Evolutionary conservation across 2,329 filamentous ascomycete genomes (phyloP), one percentile per base, ranked within the genome.

Genomic region (Cercospora sesami): DNA sequence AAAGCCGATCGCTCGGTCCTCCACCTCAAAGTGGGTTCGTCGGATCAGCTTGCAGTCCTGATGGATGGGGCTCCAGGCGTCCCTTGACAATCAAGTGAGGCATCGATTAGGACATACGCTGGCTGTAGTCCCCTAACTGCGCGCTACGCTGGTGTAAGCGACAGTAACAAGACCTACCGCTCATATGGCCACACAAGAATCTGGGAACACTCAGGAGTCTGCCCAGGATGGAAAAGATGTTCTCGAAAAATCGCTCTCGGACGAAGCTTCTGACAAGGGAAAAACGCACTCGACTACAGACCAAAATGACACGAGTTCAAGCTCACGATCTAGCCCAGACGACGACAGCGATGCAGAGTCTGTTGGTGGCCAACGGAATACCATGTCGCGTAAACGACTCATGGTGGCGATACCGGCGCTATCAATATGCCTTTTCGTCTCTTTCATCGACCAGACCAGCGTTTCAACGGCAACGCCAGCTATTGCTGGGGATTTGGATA

Each of bases 401-500:
- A 66, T 86, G n/a, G 70, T 82, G 36, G 85, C 87, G 42, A 86
- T 88, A 66, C 76, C 77, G 1, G 68, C 68, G 16, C 67, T 71
- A 26, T 64, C 66, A 21, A 8, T 65, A 10, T 64, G 65, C 21
- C 48, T 70, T 4, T 45, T 64, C 14, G 63, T 68, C 45, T 70
- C 65, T 45, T 70, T 70, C 85, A 68, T 83, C 86, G 86, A 89
- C 73, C 85, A 87, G 70, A 87, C 86, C 75, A 83, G 84, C 42
- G 84, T 88, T 64, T 83, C 80, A 72, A 76, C 80, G 65, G 66
- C 80, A 69, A 69, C 80, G 57, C 73, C 79, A 10, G 75, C 76
- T 12, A 80, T 81, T 26, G 78, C 76, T 12, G 71, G 72, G n/a
- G 78, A 80, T 18, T 72, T 81, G 2, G 64, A 80, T 76, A 76